Percentiles rank a stretch among this genome's conserved stretches.
Evolutionary conservation across 129 eudicot species (phyloP).

Genomic region (Flaveria linearis): DNA sequence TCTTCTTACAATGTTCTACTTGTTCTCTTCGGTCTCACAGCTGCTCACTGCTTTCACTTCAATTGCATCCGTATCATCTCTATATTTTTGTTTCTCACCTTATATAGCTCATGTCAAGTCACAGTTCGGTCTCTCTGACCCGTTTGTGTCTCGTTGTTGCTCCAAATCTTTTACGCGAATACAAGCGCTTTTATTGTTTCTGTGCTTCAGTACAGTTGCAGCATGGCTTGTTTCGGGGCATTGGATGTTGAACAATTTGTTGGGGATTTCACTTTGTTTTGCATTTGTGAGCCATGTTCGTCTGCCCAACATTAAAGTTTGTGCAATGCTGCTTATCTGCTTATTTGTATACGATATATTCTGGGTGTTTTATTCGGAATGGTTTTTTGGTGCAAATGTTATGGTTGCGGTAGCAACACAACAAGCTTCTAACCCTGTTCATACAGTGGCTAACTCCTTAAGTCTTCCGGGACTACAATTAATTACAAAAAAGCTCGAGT

Average conservation of each 20-base stretch:
- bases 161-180: constrained; percentile 72
- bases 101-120: constrained; percentile 56
- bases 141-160: constrained; percentile 72
- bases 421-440: constrained; percentile 96
- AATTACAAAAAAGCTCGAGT: constrained; percentile 85
- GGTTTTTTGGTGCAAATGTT: constrained; percentile 89
- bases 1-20: constrained; percentile 84
- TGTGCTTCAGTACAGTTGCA: constrained; percentile 55
- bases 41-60: constrained; percentile 91
- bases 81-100: constrained; percentile 80
- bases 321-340: constrained; percentile 85
- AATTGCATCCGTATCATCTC: constrained; percentile 69
- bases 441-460: constrained; percentile 83
- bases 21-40: constrained; percentile 94
- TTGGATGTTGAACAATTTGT: constrained; percentile 84
- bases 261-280: constrained; percentile 92
- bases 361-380: constrained; percentile 94
- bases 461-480: constrained; percentile 92
- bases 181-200: constrained; percentile 58
- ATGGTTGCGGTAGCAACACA: constrained; percentile 99
- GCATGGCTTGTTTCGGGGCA: constrained; percentile 92
- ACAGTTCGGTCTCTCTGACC: constrained; percentile 70
- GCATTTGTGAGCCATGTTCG: constrained; percentile 99
- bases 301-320: constrained; percentile 91
- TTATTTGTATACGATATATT: constrained; percentile 88